These are phyloP conservation scores for Curvularia eragrostidis DNA, from an alignment of 2,329 filamentous ascomycete species.

Conservation along the genomic window DNA sequence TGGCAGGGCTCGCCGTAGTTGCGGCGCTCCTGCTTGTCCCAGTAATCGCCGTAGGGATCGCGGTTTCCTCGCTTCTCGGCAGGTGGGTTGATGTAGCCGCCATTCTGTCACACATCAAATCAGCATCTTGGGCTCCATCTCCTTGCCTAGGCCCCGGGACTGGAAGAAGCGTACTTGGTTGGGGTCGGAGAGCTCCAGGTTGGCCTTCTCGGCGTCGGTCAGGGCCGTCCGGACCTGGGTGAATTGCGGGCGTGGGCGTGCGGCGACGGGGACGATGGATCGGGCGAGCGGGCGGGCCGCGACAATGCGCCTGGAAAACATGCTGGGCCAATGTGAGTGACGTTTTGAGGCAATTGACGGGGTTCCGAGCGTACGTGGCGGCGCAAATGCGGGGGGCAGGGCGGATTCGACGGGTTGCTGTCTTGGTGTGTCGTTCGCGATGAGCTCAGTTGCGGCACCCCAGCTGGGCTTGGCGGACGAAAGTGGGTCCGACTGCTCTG, in stretches of 20 bases:
- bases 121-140: slow-evolving; percentile 14
- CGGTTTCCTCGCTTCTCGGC: slow-evolving; percentile 86
- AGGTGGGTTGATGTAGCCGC: slow-evolving; percentile 81
- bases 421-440: slow-evolving; percentile 39
- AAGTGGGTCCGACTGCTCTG: slow-evolving; percentile 16
- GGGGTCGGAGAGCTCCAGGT: slow-evolving; percentile 64
- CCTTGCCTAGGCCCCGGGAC: not conserved
- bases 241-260: slow-evolving; percentile 41
- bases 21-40: slow-evolving; percentile 95
- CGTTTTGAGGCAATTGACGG: slow-evolving; percentile 25
- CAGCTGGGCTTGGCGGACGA: slow-evolving; percentile 20
- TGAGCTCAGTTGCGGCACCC: slow-evolving; percentile 32
- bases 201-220: slow-evolving; percentile 48
- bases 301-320: slow-evolving; percentile 54
- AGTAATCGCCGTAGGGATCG: slow-evolving; percentile 93
- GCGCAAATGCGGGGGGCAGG: slow-evolving; percentile 24
- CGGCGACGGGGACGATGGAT: slow-evolving; percentile 41
- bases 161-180: slow-evolving; percentile 63
- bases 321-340: slow-evolving; percentile 52
- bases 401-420: slow-evolving; percentile 21
- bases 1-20: slow-evolving; percentile 97
- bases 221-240: slow-evolving; percentile 48
- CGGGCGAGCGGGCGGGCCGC: slow-evolving; percentile 52
- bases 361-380: slow-evolving; percentile 36
- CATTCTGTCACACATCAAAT: slow-evolving; percentile 65